phyloP scores from a whole-genome alignment of 2,329 filamentous ascomycete genomes.

The Phyllosticta citrichinensis region DNA sequence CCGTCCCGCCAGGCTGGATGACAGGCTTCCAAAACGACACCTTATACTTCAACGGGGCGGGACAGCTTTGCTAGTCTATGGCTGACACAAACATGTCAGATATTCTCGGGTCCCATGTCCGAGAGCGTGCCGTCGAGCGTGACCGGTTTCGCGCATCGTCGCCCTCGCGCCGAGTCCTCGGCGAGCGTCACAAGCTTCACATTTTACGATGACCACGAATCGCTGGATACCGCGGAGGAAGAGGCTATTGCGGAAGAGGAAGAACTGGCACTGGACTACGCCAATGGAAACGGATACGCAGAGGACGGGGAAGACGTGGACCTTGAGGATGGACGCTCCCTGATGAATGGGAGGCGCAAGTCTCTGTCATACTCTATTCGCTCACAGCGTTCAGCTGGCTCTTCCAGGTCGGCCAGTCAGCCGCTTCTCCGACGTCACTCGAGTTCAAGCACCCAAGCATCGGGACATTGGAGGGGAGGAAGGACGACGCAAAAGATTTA shows the following conservation, averaged over 20 bases:
- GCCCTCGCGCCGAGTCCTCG: conserved; percentile 69
- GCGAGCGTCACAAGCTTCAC: conserved; percentile 86
- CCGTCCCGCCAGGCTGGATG: neutral
- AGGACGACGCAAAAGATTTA: conserved; percentile 83
- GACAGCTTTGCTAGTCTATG: neutral
- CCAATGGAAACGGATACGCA: conserved; percentile 19
- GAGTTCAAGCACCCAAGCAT: conserved; percentile 59
- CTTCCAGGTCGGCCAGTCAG: conserved; percentile 43
- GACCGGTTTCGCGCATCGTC: conserved; percentile 81
- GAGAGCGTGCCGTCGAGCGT: conserved; percentile 93
- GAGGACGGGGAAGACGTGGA: conserved; percentile 41
- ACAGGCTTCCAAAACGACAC: conserved; percentile 4
- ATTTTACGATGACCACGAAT: conserved; percentile 66
- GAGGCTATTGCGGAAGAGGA: conserved; percentile 19
- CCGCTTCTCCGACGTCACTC: conserved; percentile 62
- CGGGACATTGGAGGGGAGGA: conserved; percentile 46
- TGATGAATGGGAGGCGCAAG: conserved; percentile 46
- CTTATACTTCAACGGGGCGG: neutral
- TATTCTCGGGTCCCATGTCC: conserved; percentile 85
- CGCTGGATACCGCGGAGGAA: conserved; percentile 21
- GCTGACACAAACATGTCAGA: conserved; percentile 29
- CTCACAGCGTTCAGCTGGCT: conserved; percentile 35
- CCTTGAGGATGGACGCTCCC: conserved; percentile 28
- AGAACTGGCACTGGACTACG: neutral
- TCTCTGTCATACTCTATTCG: conserved; percentile 53